Conservation (phyloP, 2,329 filamentous ascomycete species). For the Botrytis tulipae region DNA sequence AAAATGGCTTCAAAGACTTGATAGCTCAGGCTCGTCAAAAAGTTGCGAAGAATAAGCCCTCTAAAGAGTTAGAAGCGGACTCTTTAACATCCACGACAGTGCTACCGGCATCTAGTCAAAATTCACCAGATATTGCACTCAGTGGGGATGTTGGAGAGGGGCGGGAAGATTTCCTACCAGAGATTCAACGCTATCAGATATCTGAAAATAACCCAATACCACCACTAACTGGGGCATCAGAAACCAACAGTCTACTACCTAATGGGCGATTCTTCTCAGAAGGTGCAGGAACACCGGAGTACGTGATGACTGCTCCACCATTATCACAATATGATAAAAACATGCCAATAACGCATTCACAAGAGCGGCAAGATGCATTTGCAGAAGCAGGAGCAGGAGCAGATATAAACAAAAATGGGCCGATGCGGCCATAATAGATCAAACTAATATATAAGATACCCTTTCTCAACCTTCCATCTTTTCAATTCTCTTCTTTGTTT, state of each 20-base stretch:
- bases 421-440: not conserved
- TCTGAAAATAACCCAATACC: not conserved
- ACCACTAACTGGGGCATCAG: not conserved
- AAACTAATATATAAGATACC: constrained; percentile 1
- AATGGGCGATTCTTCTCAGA: not conserved
- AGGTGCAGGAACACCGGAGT: not conserved
- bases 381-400: not conserved
- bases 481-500: not conserved
- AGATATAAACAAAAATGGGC: not conserved
- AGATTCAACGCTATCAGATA: not conserved
- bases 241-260: not conserved
- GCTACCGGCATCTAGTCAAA: not conserved
- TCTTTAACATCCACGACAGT: constrained; percentile 11
- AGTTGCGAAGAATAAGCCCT: constrained; percentile 22
- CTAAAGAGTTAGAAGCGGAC: not conserved
- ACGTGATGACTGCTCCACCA: not conserved
- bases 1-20: constrained; percentile 71
- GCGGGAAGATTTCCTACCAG: not conserved
- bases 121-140: not conserved
- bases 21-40: constrained; percentile 71
- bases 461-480: not conserved
- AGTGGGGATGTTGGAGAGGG: not conserved
- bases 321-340: not conserved
- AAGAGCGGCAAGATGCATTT: not conserved
- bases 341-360: not conserved